Conservation (phyloP, 202 grass and related monocot genomes). For the Setaria viridis region DNA sequence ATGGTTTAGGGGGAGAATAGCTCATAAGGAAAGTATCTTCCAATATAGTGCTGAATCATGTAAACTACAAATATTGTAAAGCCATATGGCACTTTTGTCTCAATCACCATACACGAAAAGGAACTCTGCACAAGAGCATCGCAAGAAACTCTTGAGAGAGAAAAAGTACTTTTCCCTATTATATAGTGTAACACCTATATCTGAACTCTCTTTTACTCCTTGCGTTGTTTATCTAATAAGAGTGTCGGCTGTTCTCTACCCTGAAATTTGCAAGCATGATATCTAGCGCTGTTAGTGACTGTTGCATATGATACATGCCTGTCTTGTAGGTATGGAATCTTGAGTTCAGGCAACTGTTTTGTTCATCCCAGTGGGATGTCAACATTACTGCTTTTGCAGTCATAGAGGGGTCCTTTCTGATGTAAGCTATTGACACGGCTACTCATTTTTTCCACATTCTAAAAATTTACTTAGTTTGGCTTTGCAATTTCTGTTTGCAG, state of each 20-base stretch:
- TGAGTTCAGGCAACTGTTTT: conserved; percentile 88
- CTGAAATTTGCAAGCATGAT: conserved; percentile 20
- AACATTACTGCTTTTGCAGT: conserved; percentile 95
- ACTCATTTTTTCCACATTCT: background rate
- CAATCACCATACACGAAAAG: background rate
- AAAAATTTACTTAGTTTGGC: background rate
- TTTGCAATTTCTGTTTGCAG: conserved; percentile 11
- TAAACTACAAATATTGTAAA: background rate
- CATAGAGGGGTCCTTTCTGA: conserved; percentile 74
- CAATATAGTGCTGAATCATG: background rate
- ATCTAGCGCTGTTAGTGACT: background rate
- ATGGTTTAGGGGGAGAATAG: background rate
- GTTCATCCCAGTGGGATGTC: conserved; percentile 71
- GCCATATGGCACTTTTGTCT: background rate
- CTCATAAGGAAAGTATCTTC: background rate
- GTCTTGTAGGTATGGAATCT: conserved; percentile 89
- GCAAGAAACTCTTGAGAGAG: background rate
- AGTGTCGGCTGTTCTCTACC: background rate
- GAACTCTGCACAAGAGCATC: background rate
- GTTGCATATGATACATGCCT: background rate
- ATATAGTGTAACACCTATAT: background rate
- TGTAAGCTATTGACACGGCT: conserved; percentile 56
- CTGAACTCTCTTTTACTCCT: background rate
- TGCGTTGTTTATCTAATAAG: conserved; percentile 1
- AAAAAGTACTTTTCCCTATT: background rate